These are phyloP conservation scores for Triticum urartu DNA, from an alignment of 176 grass and related monocot genomes.

Conservation along the genomic window DNA sequence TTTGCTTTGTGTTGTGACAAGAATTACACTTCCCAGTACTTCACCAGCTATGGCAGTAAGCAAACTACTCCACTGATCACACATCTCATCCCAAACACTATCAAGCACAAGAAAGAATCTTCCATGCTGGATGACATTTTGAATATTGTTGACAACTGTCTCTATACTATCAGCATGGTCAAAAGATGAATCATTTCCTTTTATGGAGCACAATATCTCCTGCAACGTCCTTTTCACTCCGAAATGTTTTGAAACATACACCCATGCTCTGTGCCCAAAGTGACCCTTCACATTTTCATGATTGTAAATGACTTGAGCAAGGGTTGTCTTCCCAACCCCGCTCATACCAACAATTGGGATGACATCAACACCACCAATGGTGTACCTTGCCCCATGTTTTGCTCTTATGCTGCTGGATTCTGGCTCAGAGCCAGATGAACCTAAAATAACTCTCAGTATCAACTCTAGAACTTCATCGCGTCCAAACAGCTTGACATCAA, in stretches of 20 bases:
- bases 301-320: not conserved
- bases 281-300: not conserved
- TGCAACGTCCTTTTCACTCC: not conserved
- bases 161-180: not conserved
- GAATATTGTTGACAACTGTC: not conserved
- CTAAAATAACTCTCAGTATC: not conserved
- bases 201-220: not conserved
- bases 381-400: not conserved
- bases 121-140: not conserved
- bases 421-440: not conserved
- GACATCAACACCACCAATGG: not conserved
- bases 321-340: not conserved
- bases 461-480: not conserved
- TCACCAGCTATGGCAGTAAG: no score
- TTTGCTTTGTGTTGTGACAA: no score
- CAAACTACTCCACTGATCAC: no score
- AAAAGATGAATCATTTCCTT: not conserved
- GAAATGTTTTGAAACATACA: not conserved
- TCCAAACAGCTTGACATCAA: not conserved
- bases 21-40: no score
- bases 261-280: not conserved
- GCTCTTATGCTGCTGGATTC: not conserved
- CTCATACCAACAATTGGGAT: slow-evolving; percentile 16
- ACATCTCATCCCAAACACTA: not conserved
- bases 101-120: not conserved